These are phyloP conservation scores for Pyrus pyrifolia DNA, from an alignment of 306 rosid species.

Conservation along the genomic window DNA sequence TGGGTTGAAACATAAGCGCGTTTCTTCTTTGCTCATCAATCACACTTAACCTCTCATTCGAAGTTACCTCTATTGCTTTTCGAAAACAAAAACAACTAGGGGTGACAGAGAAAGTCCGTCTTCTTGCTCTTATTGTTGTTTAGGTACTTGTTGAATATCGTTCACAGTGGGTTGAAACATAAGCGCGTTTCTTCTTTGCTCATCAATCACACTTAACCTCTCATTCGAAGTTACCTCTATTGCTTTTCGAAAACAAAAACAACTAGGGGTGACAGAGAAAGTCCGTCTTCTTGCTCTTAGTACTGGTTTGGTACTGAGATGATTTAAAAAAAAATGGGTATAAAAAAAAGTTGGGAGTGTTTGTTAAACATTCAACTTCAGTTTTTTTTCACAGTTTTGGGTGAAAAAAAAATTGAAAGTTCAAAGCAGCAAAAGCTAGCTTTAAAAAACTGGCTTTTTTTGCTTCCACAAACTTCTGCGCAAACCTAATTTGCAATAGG, in stretches of 20 bases:
- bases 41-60: not conserved
- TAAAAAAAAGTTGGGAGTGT: too few relatives aligned
- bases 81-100: not conserved
- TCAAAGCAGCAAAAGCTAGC: too few relatives aligned
- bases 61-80: not conserved
- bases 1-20: not conserved
- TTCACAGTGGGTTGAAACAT: not conserved
- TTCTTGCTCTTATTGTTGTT: not conserved
- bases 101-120: not conserved
- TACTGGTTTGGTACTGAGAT: too few relatives aligned
- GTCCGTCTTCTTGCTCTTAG: not conserved
- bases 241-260: not conserved
- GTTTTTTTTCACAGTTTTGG: too few relatives aligned
- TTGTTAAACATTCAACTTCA: too few relatives aligned
- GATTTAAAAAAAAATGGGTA: too few relatives aligned
- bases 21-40: not conserved
- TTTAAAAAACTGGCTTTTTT: too few relatives aligned
- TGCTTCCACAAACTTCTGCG: too few relatives aligned
- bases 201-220: not conserved
- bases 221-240: not conserved
- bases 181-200: not conserved
- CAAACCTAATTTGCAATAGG: too few relatives aligned
- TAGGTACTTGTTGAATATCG: not conserved
- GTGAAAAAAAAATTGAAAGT: too few relatives aligned
- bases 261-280: too few relatives aligned